Percentiles rank a stretch among this genome's conserved stretches.
Conservation (phyloP, 179 eudicot genomes). For the Nepenthes alata region DNA sequence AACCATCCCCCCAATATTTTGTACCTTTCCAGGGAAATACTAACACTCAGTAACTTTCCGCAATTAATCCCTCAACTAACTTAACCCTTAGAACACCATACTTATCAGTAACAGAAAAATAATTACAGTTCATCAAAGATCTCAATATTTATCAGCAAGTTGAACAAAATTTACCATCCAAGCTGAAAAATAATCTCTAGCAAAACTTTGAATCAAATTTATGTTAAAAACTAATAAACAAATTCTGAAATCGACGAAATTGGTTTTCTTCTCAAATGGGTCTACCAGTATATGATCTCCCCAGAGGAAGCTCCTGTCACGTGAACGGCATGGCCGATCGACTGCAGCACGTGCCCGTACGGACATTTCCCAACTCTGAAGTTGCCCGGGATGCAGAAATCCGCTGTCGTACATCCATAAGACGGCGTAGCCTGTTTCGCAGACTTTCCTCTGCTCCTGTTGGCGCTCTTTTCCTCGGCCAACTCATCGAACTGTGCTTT, state of each 20-base stretch:
- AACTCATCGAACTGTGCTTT: conserved; percentile 31
- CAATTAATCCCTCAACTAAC: too few relatives aligned
- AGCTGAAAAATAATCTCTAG: too few relatives aligned
- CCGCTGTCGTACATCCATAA: conserved; percentile 8
- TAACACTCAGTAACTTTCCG: background rate
- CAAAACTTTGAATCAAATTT: too few relatives aligned
- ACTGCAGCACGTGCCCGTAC: conserved; percentile 48
- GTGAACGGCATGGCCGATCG: conserved; percentile 55
- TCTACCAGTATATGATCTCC: conserved; percentile 59
- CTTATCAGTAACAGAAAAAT: too few relatives aligned
- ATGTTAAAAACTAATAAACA: too few relatives aligned
- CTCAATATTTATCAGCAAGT: too few relatives aligned
- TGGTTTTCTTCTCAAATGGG: background rate
- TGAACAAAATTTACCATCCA: too few relatives aligned
- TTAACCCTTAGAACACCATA: too few relatives aligned
- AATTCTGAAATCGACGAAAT: too few relatives aligned
- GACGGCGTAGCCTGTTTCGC: conserved; percentile 12
- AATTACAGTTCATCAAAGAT: too few relatives aligned
- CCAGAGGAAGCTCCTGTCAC: conserved; percentile 30
- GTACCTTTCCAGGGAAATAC: background rate
- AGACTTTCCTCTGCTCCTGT: conserved; percentile 1
- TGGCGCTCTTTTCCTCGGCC: conserved; percentile 8
- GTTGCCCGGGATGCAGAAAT: conserved; percentile 23
- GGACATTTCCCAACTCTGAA: conserved; percentile 21
- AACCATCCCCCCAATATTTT: too few relatives aligned